Percentiles rank a stretch among this genome's conserved stretches.
phyloP scores from a whole-genome alignment of 768 basidiomycete species.

The Thelephora ganbajun region DNA sequence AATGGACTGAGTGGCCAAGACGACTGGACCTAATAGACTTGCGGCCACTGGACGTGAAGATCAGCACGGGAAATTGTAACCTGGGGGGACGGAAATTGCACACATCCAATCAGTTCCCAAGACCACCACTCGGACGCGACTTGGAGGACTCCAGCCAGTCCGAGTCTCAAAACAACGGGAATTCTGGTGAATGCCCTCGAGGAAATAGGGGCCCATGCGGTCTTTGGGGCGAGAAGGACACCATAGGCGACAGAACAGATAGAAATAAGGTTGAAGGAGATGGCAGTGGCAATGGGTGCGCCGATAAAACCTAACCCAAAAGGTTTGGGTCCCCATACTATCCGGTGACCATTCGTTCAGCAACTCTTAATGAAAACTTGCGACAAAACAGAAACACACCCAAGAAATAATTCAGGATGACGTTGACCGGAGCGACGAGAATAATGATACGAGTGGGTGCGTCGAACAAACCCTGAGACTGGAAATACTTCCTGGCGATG shows the following conservation, averaged over 20 bases:
- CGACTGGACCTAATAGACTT: constrained; percentile 59
- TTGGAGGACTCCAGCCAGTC: constrained; percentile 75
- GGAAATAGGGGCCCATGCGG: constrained; percentile 74
- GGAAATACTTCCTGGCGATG: constrained; percentile 59
- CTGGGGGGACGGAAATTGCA: constrained; percentile 10
- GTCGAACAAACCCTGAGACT: constrained; percentile 78
- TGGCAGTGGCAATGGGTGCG: constrained; percentile 79
- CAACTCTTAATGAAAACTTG: constrained; percentile 1
- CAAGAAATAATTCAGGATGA: constrained; percentile 70
- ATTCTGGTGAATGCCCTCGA: constrained; percentile 52
- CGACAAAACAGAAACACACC: constrained; percentile 27
- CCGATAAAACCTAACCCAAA: constrained; percentile 83
- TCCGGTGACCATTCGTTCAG: constrained; percentile 6
- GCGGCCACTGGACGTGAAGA: constrained; percentile 28
- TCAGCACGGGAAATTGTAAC: not conserved
- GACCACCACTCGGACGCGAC: constrained; percentile 94
- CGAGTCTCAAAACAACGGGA: constrained; percentile 57
- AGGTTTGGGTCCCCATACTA: constrained; percentile 71
- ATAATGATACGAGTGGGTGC: constrained; percentile 77
- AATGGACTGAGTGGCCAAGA: constrained; percentile 82
- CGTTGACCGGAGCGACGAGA: constrained; percentile 77
- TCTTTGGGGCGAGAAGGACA: constrained; percentile 42
- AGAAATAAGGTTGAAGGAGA: constrained; percentile 80
- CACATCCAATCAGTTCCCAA: constrained; percentile 71
- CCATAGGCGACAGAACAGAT: constrained; percentile 50